Evolutionary conservation across 345 rosid genomes (phyloP), one percentile per base, ranked within the genome.

Genomic region (Eucalyptus tenuipes): DNA sequence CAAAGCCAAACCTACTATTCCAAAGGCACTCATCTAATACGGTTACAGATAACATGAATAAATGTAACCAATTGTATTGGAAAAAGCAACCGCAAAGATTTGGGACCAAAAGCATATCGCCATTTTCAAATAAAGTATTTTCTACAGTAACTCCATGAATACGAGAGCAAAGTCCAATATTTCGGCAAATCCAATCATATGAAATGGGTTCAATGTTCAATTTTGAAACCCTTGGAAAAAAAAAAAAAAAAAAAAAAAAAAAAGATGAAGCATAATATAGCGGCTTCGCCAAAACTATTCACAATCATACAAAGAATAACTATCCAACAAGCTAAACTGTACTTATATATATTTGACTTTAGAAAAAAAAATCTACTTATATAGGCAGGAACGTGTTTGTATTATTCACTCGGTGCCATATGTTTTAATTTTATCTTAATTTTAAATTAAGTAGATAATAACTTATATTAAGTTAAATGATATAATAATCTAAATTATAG

Each of bases 11-110:
- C 6, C 29, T 22, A 24, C 61, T 55, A 55, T 13, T 24, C 29
- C 3, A 55, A 24, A 5, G 24, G 29, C 29, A 24, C 29, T 55
- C 61, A 55, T 22, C 61, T 27, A 55, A 22, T 55, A 24, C 3
- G 0, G 3, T 27, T 4, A 55, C 1, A 2, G 1, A 24, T 55
- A 55, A 9, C 6, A 4, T 55, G 6, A 24, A 55, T 22, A 55
- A 55, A 55, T 24, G 29, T 55, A 55, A 24, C 0, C 6, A 24
- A 55, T 0, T 55, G 5, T 24, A 0, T 55, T 9, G 29, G 11
- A 55, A 55, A 24, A 55, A 55, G 3, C 13, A 55, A 24, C 61
- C 29, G 13, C 29, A 55, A 55, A 55, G 13, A 55, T 55, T 55
- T 24, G 61, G 29, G 61, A 55, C 27, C 13, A 55, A 10, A 55